Evolutionary conservation across 805 yeast species (phyloP), one percentile per base, ranked within the genome.

Genomic region (Martiniozyma abietophila): DNA sequence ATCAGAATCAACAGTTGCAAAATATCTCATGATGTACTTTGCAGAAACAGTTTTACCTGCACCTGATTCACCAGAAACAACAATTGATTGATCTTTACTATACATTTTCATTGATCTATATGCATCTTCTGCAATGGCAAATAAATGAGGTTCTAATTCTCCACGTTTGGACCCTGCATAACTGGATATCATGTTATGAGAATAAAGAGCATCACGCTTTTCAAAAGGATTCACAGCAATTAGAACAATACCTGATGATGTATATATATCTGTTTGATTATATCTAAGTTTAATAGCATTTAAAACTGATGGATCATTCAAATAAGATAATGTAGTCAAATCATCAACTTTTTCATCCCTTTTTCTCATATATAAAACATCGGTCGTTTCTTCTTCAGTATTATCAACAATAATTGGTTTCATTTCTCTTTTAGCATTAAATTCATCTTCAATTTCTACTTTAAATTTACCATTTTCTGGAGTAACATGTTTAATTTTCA

Each of bases 41-140:
- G 98, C 98, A 43, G 92, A 78, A 27, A 89, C 97, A 4, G 97
- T 92, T 52, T 89, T 92, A 58, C 98, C 98, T 19, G 98, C 97
- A 59, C 98, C 98, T 6, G 95, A 83, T 61, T 89, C 98, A 61
- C 98, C 98, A 48, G 88, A 76, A 12, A 89, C 97, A 12, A 89
- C 96, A 43, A 89, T 88, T 1, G 98, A 89, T 62, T 89, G 98
- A 62, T 89, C 88, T 48, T 74, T 69, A 26, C 72, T 65, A 48
- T 85, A 94, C 31, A 78, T 69, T 50, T 82, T 80, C 98, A 89
- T 89, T 53, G 94, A 80, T 49, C 95, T 71, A 56, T 86, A 88
- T 5, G 97, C 96, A 51, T 92, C 96, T 59, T 88, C 97, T 18
- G 98, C 97, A 48, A 89, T 89, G 29, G 96, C 96, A 58, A 89